These are phyloP conservation scores for Spencermartinsiella ligniputridi DNA, from an alignment of 1,139 yeast genomes.

Conservation along the genomic window DNA sequence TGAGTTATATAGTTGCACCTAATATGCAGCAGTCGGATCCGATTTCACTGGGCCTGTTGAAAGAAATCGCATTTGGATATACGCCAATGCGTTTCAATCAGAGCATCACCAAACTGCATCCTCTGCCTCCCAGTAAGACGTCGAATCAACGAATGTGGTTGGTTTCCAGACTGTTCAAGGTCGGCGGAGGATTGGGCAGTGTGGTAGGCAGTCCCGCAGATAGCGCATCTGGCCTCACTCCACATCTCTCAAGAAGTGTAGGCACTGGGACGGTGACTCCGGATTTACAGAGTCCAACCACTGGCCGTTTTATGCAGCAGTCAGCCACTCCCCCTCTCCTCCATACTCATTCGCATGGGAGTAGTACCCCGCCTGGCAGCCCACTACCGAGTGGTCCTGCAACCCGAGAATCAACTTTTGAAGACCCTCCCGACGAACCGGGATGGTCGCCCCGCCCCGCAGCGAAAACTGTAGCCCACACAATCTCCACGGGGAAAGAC, in stretches of 20 bases:
- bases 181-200: constrained; percentile 6
- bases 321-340: neutral
- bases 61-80: constrained; percentile 26
- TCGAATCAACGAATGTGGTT: constrained; percentile 17
- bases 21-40: constrained; percentile 11
- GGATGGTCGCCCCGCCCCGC: neutral
- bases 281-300: neutral
- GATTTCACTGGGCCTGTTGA: constrained; percentile 17
- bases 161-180: constrained; percentile 22
- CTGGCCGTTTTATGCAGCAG: neutral
- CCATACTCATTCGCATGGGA: neutral
- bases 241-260: neutral
- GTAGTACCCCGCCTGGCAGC: neutral
- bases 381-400: neutral
- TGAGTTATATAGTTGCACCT: constrained; percentile 2
- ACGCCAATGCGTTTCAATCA: constrained; percentile 22
- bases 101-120: constrained; percentile 26
- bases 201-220: neutral
- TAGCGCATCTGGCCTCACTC: neutral
- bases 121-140: constrained; percentile 13
- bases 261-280: neutral
- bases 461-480: neutral
- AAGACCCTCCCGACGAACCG: neutral
- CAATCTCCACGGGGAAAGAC: constrained; percentile 8
- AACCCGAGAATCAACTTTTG: neutral